Base-by-base conservation (phyloP, 441 rosid genomes). In the Populus hybrid region DNA sequence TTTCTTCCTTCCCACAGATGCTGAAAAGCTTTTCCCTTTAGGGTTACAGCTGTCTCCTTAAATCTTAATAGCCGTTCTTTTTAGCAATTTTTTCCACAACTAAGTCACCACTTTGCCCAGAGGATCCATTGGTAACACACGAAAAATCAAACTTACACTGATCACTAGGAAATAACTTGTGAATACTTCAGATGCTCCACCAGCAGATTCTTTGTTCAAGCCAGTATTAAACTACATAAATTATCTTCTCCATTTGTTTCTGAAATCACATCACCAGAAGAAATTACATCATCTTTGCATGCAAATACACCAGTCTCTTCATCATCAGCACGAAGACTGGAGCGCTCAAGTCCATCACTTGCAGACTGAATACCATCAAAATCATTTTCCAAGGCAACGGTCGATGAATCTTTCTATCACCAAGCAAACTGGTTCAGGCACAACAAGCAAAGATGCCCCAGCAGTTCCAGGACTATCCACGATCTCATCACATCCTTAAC, bases 1-100 rank as follows among this genome's bases (percentile, higher is more conserved):
- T 45, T 83, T 97, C 98, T 86, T 93, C 95, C 90, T 88, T 92
- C n/a, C 99, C 99, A 97, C 18, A 86, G 81, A 72, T 86, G 89
- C 77, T 86, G 91, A 84, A 90, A 88, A 53, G 88, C 94, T 86
- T 89, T 97, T 83, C 86, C 92, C 88, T 93, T 92, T 26, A 97
- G 95, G 59, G 88, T 81, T 42, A 92, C 82, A 80, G 88, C 89
- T 82, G 91, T 91, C 91, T 97, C 99, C 87, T 93, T 91, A 72
- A 92, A 89, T 84, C 84, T 87, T 67, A 88, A 72, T 74, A 83
- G 81, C 72, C 67, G 82, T 82, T 84, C 87, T 85, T 89, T 73
- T 23, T 80, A 4, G 78, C 84, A 85, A 93, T 72, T 63, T 85
- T 90, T 77, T 87, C 90, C 82, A 83, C 80, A 53, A 92, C 77